Evolutionary conservation across 305 asterid species (phyloP).

Genomic region (Striga hermonthica): DNA sequence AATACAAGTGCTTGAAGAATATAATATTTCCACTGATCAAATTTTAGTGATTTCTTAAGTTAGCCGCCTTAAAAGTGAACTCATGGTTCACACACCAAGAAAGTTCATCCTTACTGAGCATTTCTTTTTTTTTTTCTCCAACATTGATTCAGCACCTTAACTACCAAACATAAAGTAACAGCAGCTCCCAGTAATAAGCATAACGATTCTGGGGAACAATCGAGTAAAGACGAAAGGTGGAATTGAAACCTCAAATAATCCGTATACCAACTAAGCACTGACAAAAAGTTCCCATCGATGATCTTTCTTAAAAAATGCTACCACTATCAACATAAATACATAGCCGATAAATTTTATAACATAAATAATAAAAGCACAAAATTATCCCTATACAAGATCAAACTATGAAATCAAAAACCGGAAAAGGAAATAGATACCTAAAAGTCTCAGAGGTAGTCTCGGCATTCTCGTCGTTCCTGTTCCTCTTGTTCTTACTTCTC

Average conservation of each 20-base stretch:
- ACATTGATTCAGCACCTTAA: not conserved
- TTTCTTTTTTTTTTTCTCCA: conserved; percentile 23
- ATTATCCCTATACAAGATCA: conserved; percentile 14
- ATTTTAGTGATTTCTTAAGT: not conserved
- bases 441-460: conserved; percentile 59
- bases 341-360: conserved; percentile 11
- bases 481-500: conserved; percentile 86
- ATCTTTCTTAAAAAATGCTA: conserved; percentile 6
- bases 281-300: not conserved
- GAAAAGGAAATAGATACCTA: conserved; percentile 39
- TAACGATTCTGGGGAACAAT: not conserved
- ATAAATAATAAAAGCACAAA: conserved; percentile 19
- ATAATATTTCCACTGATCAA: not conserved
- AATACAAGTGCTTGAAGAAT: conserved; percentile 19
- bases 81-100: conserved; percentile 4
- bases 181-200: conserved; percentile 27
- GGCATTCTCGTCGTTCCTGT: conserved; percentile 66
- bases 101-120: not conserved
- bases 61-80: not conserved
- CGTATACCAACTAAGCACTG: conserved; percentile 1
- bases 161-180: conserved; percentile 8
- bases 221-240: not conserved
- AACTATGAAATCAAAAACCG: conserved; percentile 13
- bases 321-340: conserved; percentile 1
- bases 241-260: conserved; percentile 12